phyloP scores from a whole-genome alignment of 148 eudicot species.

The Rhododendron ferrugineum region DNA sequence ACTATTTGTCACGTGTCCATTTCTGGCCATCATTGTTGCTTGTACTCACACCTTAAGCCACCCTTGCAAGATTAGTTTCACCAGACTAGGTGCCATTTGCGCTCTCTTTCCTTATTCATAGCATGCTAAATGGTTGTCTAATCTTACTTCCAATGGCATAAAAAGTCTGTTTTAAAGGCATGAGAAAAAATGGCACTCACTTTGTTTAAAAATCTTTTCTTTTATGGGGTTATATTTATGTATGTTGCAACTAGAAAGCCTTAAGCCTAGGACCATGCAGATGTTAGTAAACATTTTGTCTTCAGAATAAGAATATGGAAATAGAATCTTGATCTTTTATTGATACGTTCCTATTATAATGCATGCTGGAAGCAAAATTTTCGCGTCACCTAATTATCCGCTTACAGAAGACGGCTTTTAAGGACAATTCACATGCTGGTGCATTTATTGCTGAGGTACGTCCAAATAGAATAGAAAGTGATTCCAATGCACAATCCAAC shows the following conservation, averaged over 20 bases:
- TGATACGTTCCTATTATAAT: conserved; percentile 1
- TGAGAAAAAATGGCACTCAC: background rate
- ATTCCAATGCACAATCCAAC: background rate
- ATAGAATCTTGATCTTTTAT: background rate
- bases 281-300: background rate
- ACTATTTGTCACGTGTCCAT: background rate
- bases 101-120: background rate
- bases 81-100: background rate
- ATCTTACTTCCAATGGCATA: background rate
- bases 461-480: background rate
- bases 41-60: background rate
- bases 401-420: conserved; percentile 74
- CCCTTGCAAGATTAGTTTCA: background rate
- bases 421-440: conserved; percentile 92
- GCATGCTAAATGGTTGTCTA: background rate
- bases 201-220: background rate
- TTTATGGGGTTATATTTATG: background rate
- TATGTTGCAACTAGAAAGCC: background rate
- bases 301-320: background rate
- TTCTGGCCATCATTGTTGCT: background rate
- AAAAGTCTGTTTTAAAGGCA: background rate
- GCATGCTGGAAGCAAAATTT: conserved; percentile 59
- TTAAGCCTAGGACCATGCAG: background rate
- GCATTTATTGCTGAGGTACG: conserved; percentile 94
- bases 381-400: conserved; percentile 88